Base-by-base conservation (phyloP, 306 rosid genomes). In the Pterocarpus santalinus region DNA sequence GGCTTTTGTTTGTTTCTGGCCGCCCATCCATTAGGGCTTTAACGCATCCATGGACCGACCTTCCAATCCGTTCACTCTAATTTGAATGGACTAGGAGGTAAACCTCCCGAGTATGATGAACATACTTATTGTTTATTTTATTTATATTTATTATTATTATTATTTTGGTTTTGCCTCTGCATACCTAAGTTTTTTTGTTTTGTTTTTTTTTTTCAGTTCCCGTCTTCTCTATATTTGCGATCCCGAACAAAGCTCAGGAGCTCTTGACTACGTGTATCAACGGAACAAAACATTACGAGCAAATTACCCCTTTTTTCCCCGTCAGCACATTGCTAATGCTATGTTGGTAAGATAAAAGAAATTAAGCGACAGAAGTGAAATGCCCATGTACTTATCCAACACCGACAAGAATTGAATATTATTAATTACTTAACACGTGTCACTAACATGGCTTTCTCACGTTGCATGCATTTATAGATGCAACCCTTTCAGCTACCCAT, bases 401-500 rank as follows among this genome's bases (percentile, higher is more conserved):
- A 63, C 75, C 4, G 2, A 66, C 39, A 41, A 22, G 22, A 67
- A 32, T 8, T 15, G 52, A 57, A 28, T 36, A 73, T 16, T 32
- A 72, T 69, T 57, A 62, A 62, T 22, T 22, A 22, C 30, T 62
- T 32, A 43, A 68, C 65, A 47, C 49, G 34, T 30, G 3, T 46
- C 35, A 51, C 14, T 14, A 66, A 66, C 56, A 78, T 16, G 28
- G 39, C 63, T 46, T 78, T 67, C 57, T 65, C 53, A 46, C 60
- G 61, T 55, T 74, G 55, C 62, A 22, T 6, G 69, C 34, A 52
- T 75, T n/a, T 43, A 12, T 5, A 41, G 22, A 81, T 73, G 49
- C 68, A 82, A 75, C 56, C 64, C 35, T 72, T 56, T 41, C 43
- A 35, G 43, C 1, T 7, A 43, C 78, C 72, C 38, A 39, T 83